phyloP scores from a whole-genome alignment of 805 yeast species.

The Starmera amethionina region DNA sequence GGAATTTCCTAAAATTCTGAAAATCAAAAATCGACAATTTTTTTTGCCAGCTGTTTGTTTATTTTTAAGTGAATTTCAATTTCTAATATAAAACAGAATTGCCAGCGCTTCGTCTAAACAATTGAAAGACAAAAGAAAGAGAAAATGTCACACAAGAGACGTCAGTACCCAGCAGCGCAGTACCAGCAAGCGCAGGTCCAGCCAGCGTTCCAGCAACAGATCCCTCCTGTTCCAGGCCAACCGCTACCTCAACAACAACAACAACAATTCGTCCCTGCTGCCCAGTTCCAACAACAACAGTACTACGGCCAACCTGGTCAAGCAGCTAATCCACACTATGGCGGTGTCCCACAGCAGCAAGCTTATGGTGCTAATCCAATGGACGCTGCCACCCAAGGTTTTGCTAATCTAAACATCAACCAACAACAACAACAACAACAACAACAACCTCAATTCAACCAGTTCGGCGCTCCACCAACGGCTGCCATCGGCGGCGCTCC shows the following conservation, averaged over 20 bases:
- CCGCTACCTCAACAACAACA: conserved; percentile 3
- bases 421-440: conserved; percentile 14
- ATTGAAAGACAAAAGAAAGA: too few relatives aligned
- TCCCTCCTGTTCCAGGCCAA: background rate
- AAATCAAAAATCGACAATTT: background rate
- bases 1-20: background rate
- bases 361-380: conserved; percentile 21
- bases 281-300: conserved; percentile 13
- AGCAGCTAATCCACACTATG: conserved; percentile 7
- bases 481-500: conserved; percentile 2
- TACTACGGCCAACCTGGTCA: conserved; percentile 1
- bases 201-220: background rate
- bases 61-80: too few relatives aligned
- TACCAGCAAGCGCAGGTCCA: conserved; percentile 19
- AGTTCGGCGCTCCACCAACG: conserved; percentile 6
- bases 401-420: conserved; percentile 23
- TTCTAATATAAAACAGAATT: background rate
- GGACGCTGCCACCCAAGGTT: conserved; percentile 20
- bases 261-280: too few relatives aligned
- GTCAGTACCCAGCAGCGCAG: conserved; percentile 23
- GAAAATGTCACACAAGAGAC: conserved; percentile 20
- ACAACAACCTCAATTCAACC: conserved; percentile 2
- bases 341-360: conserved; percentile 5
- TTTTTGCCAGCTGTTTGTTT: background rate
- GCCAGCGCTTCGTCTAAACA: too few relatives aligned